A percentile compares a stretch with the other conserved stretches of the same genome.
These are phyloP conservation scores for Areca catechu DNA, from an alignment of 176 grass and related monocot genomes.

Conservation along the genomic window DNA sequence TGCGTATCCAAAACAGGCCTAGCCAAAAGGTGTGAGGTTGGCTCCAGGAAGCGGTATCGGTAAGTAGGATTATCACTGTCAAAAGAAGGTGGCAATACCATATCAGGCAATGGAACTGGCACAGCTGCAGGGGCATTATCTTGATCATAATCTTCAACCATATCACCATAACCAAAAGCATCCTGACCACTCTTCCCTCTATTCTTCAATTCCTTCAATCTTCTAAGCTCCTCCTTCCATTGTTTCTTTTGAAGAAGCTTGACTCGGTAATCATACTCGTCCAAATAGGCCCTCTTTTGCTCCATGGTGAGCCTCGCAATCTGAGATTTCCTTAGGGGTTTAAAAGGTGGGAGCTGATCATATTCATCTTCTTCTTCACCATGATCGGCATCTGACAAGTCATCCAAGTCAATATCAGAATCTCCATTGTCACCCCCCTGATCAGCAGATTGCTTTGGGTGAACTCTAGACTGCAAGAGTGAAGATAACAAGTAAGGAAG, in stretches of 20 bases:
- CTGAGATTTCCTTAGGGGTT: conserved; percentile 77
- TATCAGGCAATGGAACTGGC: conserved; percentile 78
- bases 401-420: conserved; percentile 61
- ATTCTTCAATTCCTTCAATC: conserved; percentile 90
- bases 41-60: conserved; percentile 79
- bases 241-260: conserved; percentile 98
- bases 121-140: conserved; percentile 74
- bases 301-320: conserved; percentile 74
- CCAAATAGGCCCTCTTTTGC: conserved; percentile 85
- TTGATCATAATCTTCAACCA: conserved; percentile 51
- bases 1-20: conserved; percentile 68
- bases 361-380: conserved; percentile 66
- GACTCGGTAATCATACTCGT: conserved; percentile 96
- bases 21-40: conserved; percentile 59
- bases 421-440: conserved; percentile 57
- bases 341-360: conserved; percentile 89
- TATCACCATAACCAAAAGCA: conserved; percentile 41
- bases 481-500: conserved; percentile 79
- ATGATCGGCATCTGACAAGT: conserved; percentile 63
- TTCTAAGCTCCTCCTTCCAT: conserved; percentile 87
- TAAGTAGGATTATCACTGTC: conserved; percentile 74
- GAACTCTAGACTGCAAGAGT: conserved; percentile 62
- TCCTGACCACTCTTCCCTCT: conserved; percentile 45
- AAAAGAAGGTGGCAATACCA: conserved; percentile 84
- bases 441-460: conserved; percentile 62